Conservation (phyloP, 2,329 filamentous ascomycete species). For the Verruconis gallopava region DNA sequence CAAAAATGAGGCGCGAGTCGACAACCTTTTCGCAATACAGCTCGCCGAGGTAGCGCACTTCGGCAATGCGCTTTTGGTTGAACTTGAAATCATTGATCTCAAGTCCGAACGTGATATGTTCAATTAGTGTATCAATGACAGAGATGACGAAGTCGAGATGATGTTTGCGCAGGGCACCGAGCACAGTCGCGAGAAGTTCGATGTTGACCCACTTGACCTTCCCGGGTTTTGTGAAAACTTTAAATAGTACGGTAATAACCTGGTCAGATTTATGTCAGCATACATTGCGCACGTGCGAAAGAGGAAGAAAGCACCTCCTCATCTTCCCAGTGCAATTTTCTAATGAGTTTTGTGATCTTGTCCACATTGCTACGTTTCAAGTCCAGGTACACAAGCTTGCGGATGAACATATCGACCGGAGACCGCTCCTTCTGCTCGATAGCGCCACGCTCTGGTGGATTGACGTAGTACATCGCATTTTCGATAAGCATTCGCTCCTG, state of each 20-base stretch:
- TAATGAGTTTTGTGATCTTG: slow-evolving; percentile 85
- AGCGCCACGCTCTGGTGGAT: slow-evolving; percentile 82
- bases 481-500: slow-evolving; percentile 97
- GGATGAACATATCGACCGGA: slow-evolving; percentile 82
- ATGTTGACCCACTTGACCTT: slow-evolving; percentile 98
- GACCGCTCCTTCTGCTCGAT: slow-evolving; percentile 96
- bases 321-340: slow-evolving; percentile 96
- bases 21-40: slow-evolving; percentile 97
- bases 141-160: slow-evolving; percentile 82
- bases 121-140: slow-evolving; percentile 85
- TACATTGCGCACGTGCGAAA: not conserved
- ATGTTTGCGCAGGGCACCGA: slow-evolving; percentile 80
- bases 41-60: slow-evolving; percentile 92
- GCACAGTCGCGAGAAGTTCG: slow-evolving; percentile 78
- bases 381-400: slow-evolving; percentile 85
- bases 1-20: slow-evolving; percentile 89
- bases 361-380: slow-evolving; percentile 90
- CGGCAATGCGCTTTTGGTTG: slow-evolving; percentile 86
- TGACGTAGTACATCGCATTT: slow-evolving; percentile 95
- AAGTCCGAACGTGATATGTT: slow-evolving; percentile 74
- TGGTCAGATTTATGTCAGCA: slow-evolving; percentile 3
- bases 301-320: slow-evolving; percentile 44
- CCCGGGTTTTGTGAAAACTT: slow-evolving; percentile 88
- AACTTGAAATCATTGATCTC: slow-evolving; percentile 97
- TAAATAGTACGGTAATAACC: slow-evolving; percentile 67